Conservation (phyloP, 139 green algal species). For the Haematococcus lacustris region DNA sequence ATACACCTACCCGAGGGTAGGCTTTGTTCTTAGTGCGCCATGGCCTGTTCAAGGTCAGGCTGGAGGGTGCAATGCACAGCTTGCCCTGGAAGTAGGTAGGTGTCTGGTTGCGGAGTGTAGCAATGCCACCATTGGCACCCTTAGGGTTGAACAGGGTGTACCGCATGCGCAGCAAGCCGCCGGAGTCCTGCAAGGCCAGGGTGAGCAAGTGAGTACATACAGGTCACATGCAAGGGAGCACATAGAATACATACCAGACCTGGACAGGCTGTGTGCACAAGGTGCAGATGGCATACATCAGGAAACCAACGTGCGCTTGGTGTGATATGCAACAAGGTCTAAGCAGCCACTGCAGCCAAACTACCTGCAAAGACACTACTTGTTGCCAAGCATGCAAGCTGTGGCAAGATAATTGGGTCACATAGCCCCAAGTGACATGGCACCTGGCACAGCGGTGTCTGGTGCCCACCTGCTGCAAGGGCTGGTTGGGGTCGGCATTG, state of each 20-base stretch:
- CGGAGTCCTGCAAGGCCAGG: not conserved
- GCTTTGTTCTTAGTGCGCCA: constrained; percentile 32
- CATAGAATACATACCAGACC: too few relatives aligned
- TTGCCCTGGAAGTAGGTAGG: constrained; percentile 2
- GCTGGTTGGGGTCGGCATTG: not conserved
- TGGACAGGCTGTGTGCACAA: too few relatives aligned
- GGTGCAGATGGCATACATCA: too few relatives aligned
- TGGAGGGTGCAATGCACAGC: not conserved
- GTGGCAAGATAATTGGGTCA: too few relatives aligned
- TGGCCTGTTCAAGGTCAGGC: constrained; percentile 14
- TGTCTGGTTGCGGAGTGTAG: not conserved
- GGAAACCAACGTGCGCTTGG: too few relatives aligned
- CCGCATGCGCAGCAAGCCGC: not conserved
- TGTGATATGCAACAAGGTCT: not conserved
- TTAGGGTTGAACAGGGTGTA: not conserved
- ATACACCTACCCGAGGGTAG: constrained; percentile 24
- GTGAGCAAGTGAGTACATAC: not conserved
- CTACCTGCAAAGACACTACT: not conserved
- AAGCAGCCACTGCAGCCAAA: not conserved
- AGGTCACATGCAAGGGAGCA: not conserved
- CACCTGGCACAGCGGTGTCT: not conserved
- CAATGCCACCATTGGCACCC: not conserved
- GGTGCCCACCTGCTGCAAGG: not conserved
- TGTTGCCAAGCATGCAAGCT: not conserved
- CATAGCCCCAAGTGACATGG: not conserved